Percentiles rank a stretch among this genome's conserved stretches.
Evolutionary conservation across 495 filamentous ascomycete species (phyloP).

Genomic region (Daldinia caldariorum): DNA sequence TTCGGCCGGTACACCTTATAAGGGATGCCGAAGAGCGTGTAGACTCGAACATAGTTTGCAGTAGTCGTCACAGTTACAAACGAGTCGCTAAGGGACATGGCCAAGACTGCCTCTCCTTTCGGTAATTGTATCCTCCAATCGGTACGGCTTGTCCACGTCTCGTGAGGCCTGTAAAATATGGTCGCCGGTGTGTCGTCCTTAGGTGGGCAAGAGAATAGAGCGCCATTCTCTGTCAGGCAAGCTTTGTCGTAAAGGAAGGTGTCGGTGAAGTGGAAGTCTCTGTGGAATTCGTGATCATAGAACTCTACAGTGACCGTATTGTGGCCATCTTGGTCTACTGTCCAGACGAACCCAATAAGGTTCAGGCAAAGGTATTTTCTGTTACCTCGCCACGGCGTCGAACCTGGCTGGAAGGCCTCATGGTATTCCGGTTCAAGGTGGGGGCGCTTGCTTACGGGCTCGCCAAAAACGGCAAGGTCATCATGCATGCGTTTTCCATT

Average conservation of each 20-base stretch:
- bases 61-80: slow-evolving; percentile 89
- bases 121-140: slow-evolving; percentile 93
- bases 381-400: slow-evolving; percentile 94
- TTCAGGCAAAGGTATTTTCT: slow-evolving; percentile 93
- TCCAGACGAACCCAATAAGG: slow-evolving; percentile 94
- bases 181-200: slow-evolving; percentile 74
- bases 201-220: slow-evolving; percentile 85
- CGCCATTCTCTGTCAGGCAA: slow-evolving; percentile 83
- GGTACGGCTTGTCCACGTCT: slow-evolving; percentile 89
- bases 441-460: slow-evolving; percentile 54
- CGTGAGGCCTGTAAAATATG: slow-evolving; percentile 96
- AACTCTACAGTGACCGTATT: slow-evolving; percentile 98
- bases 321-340: slow-evolving; percentile 92
- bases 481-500: slow-evolving; percentile 73
- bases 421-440: slow-evolving; percentile 75
- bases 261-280: slow-evolving; percentile 97
- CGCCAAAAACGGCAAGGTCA: slow-evolving; percentile 51
- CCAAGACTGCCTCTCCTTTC: slow-evolving; percentile 78
- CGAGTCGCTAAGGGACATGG: slow-evolving; percentile 91
- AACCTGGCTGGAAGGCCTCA: slow-evolving; percentile 87
- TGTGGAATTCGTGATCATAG: slow-evolving; percentile 89
- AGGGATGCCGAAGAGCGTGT: slow-evolving; percentile 90
- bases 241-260: slow-evolving; percentile 95
- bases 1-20: slow-evolving; percentile 91
- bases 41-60: slow-evolving; percentile 87